phyloP scores from a whole-genome alignment of 805 yeast genomes.

The Zygoascus flipseniorum region DNA sequence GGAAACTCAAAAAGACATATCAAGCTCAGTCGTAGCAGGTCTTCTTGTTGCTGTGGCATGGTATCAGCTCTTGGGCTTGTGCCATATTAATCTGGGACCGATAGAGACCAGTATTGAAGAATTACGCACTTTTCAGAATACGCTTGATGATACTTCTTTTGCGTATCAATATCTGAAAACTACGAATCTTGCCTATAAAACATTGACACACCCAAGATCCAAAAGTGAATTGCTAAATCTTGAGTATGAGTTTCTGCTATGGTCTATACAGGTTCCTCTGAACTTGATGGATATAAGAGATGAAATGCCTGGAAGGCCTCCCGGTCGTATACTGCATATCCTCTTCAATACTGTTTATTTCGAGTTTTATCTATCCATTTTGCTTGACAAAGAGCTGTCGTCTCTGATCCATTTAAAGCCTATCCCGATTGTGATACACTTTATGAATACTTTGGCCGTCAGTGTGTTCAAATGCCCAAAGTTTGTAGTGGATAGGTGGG shows the following conservation, averaged over 20 bases:
- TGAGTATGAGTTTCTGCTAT: slow-evolving; percentile 4
- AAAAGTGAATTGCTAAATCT: neutral
- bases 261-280: slow-evolving; percentile 5
- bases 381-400: neutral
- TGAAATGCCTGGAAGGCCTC: slow-evolving; percentile 7
- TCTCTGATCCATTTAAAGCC: neutral
- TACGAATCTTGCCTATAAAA: neutral
- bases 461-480: slow-evolving; percentile 7
- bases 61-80: neutral
- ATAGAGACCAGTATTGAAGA: neutral
- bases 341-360: slow-evolving; percentile 2
- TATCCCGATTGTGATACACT: slow-evolving; percentile 6
- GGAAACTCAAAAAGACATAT: too few species aligned
- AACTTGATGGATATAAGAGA: slow-evolving; percentile 9
- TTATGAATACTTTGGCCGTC: slow-evolving; percentile 4
- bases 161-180: slow-evolving; percentile 1
- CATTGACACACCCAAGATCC: neutral
- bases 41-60: neutral
- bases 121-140: neutral
- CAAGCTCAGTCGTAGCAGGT: neutral
- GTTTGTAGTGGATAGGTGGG: slow-evolving; percentile 4
- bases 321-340: slow-evolving; percentile 4
- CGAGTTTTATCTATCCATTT: slow-evolving; percentile 3
- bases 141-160: neutral
- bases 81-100: neutral